phyloP scores from a whole-genome alignment of 805 yeast species.

The Candida nonsorbophila region DNA sequence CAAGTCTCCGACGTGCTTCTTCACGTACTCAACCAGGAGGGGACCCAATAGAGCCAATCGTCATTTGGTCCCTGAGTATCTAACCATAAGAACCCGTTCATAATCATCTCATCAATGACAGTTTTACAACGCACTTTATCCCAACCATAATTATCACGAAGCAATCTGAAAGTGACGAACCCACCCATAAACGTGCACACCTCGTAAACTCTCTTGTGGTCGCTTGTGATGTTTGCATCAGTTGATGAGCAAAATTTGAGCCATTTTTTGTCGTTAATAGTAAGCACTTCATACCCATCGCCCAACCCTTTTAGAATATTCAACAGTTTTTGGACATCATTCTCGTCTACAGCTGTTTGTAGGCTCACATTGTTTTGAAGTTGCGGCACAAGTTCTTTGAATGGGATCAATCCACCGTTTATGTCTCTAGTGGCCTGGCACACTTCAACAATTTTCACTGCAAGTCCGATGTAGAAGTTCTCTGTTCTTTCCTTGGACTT shows the following conservation, averaged over 20 bases:
- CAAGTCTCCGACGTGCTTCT: too few species aligned
- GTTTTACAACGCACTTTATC: conserved; percentile 51
- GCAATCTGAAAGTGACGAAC: conserved; percentile 55
- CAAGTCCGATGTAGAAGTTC: conserved; percentile 62
- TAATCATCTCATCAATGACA: conserved; percentile 73
- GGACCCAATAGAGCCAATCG: not conserved
- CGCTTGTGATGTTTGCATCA: conserved; percentile 33
- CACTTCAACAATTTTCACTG: conserved; percentile 70
- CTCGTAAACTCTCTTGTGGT: conserved; percentile 67
- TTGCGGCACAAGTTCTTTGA: conserved; percentile 37
- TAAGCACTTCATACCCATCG: conserved; percentile 61
- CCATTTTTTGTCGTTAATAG: conserved; percentile 55
- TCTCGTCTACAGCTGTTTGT: conserved; percentile 27
- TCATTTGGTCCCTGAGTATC: conserved; percentile 43
- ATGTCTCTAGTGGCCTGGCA: conserved; percentile 64
- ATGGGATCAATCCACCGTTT: conserved; percentile 78
- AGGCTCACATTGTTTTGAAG: conserved; percentile 18
- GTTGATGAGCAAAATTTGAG: conserved; percentile 26
- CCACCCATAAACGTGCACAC: conserved; percentile 74
- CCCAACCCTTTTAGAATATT: conserved; percentile 54
- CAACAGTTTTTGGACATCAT: conserved; percentile 56
- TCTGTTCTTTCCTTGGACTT: conserved; percentile 25
- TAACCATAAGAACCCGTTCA: conserved; percentile 81
- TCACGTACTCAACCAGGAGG: too few species aligned
- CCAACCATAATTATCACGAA: conserved; percentile 80